Evolutionary conservation across 78 protist genomes (phyloP).

Genomic region (Chrysochromulina tobinii): DNA sequence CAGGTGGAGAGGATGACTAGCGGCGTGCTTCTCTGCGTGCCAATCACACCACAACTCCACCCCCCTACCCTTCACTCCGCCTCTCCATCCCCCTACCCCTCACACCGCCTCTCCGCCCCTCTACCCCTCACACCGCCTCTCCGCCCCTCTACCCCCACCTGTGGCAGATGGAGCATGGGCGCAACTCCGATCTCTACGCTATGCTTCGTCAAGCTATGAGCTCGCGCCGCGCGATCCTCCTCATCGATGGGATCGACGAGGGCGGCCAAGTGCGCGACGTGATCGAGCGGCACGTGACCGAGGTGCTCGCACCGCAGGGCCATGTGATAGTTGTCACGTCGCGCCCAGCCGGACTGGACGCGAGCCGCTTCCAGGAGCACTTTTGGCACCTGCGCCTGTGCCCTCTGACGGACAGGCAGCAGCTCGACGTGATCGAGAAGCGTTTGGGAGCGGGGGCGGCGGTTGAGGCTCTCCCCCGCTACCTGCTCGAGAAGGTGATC

Average conservation of each 20-base stretch:
- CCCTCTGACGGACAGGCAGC: not conserved
- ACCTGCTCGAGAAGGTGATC: no score
- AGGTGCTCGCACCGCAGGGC: not conserved
- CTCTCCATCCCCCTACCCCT: no score
- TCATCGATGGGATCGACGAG: constrained; percentile 2
- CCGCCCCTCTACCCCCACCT: no score
- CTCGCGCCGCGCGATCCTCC: not conserved
- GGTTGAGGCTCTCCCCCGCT: no score
- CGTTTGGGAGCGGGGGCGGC: not conserved
- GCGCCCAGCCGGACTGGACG: not conserved
- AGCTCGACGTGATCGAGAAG: not conserved
- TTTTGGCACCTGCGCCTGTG: not conserved
- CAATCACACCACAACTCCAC: no score
- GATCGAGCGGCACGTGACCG: not conserved
- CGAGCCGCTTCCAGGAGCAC: no score
- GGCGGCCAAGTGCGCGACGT: not conserved
- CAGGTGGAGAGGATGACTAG: no score
- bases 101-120: no score
- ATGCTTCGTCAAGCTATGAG: not conserved
- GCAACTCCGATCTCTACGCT: no score
- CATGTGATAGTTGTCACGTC: not conserved
- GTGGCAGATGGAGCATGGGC: not conserved
- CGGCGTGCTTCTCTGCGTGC: no score
- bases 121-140: no score
- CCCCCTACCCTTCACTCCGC: no score